Evolutionary conservation across 2,329 filamentous ascomycete species (phyloP).

Genomic region (Mycosphaerella sp.): DNA sequence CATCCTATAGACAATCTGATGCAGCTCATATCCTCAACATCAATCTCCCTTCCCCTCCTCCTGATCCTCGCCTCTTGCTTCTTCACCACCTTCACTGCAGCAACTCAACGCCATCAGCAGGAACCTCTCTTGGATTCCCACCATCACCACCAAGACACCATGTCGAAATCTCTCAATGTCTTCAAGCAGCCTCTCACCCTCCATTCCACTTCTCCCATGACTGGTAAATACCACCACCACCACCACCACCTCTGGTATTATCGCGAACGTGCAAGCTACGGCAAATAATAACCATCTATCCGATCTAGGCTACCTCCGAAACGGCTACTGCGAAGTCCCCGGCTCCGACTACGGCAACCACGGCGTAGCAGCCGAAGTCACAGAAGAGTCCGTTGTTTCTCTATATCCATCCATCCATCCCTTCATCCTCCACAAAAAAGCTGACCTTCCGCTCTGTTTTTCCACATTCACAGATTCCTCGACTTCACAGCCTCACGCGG

Average conservation of each 20-base stretch:
- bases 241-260: too few species aligned
- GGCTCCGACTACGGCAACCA: conserved; percentile 54
- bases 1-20: neutral
- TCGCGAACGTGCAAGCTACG: too few species aligned
- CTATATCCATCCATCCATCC: neutral
- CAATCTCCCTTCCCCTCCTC: neutral
- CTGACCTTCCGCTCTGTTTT: neutral
- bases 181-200: conserved; percentile 53
- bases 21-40: neutral
- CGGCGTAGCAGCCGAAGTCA: conserved; percentile 52
- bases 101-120: conserved; percentile 2
- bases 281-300: too few species aligned
- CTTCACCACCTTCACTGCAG: neutral
- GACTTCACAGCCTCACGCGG: conserved; percentile 54
- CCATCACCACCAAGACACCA: conserved; percentile 17
- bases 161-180: conserved; percentile 41
- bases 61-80: neutral
- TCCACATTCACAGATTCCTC: conserved; percentile 42
- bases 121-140: neutral
- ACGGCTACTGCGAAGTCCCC: conserved; percentile 55
- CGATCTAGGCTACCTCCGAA: conserved; percentile 49
- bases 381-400: conserved; percentile 36
- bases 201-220: conserved; percentile 53
- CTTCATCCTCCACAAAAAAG: neutral
- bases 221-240: conserved; percentile 22